Percentiles rank a stretch among this genome's conserved stretches.
Conservation (phyloP, 1,139 yeast genomes). For the Meyerozyma sp. region DNA sequence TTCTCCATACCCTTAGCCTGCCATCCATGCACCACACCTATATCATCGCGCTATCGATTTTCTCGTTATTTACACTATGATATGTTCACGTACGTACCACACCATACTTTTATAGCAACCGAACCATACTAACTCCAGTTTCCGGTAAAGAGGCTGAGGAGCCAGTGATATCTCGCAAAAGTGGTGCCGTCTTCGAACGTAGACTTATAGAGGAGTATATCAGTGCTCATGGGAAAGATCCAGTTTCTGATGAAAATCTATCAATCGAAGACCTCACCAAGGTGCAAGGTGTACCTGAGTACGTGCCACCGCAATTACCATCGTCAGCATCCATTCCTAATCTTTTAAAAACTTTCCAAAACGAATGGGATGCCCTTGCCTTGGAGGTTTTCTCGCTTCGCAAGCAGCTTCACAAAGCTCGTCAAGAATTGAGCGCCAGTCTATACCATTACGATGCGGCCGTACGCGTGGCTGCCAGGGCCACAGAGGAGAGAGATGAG, state of each 20-base stretch:
- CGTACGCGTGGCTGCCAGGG: conserved; percentile 72
- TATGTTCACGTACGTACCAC: conserved; percentile 1
- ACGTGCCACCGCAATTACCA: conserved; percentile 45
- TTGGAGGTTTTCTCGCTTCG: conserved; percentile 74
- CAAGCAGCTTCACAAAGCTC: conserved; percentile 61
- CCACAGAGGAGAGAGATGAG: conserved; percentile 71
- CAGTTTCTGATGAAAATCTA: conserved; percentile 62
- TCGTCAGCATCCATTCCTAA: conserved; percentile 70
- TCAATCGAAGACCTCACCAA: conserved; percentile 53
- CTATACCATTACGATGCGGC: conserved; percentile 90
- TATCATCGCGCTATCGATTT: neutral
- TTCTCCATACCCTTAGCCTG: too few relatives aligned
- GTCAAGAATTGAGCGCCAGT: conserved; percentile 71
- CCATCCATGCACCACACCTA: neutral
- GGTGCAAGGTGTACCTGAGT: conserved; percentile 22
- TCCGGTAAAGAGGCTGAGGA: conserved; percentile 63
- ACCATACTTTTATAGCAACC: neutral
- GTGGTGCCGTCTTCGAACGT: conserved; percentile 70
- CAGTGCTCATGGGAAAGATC: conserved; percentile 65
- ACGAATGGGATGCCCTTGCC: conserved; percentile 87
- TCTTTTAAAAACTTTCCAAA: conserved; percentile 67
- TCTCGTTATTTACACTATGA: neutral
- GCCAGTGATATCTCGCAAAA: conserved; percentile 75
- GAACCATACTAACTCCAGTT: conserved; percentile 17
- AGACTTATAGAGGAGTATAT: conserved; percentile 58